Conservation (phyloP, 2,329 filamentous ascomycete genomes). For the Sclerotinia spermophila region DNA sequence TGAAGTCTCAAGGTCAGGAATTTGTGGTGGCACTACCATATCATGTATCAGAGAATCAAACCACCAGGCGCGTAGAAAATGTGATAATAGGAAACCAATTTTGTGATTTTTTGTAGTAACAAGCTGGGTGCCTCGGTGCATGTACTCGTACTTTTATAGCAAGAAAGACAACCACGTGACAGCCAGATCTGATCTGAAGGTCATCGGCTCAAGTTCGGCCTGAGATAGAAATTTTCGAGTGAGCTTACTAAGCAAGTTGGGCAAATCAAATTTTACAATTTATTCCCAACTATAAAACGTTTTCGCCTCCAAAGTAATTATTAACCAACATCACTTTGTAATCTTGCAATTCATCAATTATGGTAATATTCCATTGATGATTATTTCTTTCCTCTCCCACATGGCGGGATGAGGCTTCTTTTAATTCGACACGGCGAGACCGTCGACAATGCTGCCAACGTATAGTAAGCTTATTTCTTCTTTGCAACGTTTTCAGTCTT, state of each 20-base stretch:
- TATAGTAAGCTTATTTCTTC: constrained; percentile 55
- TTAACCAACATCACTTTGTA: not conserved
- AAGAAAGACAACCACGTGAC: not conserved
- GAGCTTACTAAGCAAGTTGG: not conserved
- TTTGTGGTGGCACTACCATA: not conserved
- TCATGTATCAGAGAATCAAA: not conserved
- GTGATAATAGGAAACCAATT: not conserved
- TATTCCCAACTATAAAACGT: not conserved
- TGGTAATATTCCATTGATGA: constrained; percentile 29
- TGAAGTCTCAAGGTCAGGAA: too few species aligned
- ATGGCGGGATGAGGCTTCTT: constrained; percentile 57
- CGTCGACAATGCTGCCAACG: constrained; percentile 77
- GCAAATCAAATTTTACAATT: not conserved
- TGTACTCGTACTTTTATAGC: not conserved
- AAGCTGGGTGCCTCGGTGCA: not conserved
- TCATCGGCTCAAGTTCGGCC: not conserved
- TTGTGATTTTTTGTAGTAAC: not conserved
- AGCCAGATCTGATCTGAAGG: not conserved
- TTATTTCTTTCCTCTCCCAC: constrained; percentile 24
- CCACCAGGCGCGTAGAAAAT: not conserved
- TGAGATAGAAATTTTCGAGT: not conserved
- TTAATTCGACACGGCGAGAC: constrained; percentile 87
- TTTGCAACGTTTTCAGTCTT: not conserved
- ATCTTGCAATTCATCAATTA: constrained; percentile 15
- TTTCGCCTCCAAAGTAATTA: not conserved